phyloP scores from a whole-genome alignment of 192 early-diverging fungal genomes.

The Linnemannia hyalina region DNA sequence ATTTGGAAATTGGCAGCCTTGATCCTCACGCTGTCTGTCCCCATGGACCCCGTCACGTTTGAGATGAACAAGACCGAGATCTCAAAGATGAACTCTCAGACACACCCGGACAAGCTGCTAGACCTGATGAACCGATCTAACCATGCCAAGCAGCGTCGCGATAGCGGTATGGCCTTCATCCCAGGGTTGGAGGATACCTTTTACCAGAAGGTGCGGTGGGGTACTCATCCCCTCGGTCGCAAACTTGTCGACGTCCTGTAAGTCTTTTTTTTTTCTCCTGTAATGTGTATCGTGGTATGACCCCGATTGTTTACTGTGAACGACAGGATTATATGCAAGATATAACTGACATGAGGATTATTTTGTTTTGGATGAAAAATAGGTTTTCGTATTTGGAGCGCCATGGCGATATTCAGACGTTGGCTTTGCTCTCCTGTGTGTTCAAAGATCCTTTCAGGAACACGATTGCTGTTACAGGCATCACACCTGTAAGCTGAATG shows the following conservation, averaged over 20 bases:
- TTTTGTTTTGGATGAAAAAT: background rate
- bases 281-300: background rate
- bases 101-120: slow-evolving; percentile 41
- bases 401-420: slow-evolving; percentile 75
- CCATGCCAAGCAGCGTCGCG: slow-evolving; percentile 54
- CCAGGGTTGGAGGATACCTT: slow-evolving; percentile 50
- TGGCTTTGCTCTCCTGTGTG: slow-evolving; percentile 74
- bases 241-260: slow-evolving; percentile 67
- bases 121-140: slow-evolving; percentile 43
- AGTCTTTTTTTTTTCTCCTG: slow-evolving; percentile 14
- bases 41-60: slow-evolving; percentile 53
- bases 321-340: no score
- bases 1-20: slow-evolving; percentile 77
- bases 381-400: slow-evolving; percentile 67
- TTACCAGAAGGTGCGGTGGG: slow-evolving; percentile 67
- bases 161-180: slow-evolving; percentile 57
- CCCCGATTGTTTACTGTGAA: background rate
- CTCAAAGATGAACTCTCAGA: slow-evolving; percentile 45
- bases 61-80: slow-evolving; percentile 51
- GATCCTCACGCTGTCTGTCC: slow-evolving; percentile 66
- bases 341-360: background rate
- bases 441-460: slow-evolving; percentile 63
- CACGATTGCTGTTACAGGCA: slow-evolving; percentile 35
- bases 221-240: slow-evolving; percentile 70
- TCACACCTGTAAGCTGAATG: slow-evolving; percentile 31